Percentiles rank a stretch among this genome's conserved stretches.
Evolutionary conservation across 805 yeast genomes (phyloP).

Genomic region (Barnettozyma salicaria): DNA sequence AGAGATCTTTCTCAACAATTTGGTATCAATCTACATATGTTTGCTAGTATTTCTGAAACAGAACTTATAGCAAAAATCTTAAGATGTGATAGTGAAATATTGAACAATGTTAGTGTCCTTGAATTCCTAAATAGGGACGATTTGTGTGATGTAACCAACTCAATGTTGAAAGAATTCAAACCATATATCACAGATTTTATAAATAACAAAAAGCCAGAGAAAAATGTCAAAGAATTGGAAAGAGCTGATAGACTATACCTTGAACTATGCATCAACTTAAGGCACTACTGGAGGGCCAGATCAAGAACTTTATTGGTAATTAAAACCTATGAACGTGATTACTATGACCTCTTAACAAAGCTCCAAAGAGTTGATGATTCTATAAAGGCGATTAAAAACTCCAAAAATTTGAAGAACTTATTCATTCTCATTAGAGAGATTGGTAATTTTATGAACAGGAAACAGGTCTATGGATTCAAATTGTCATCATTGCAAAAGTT

Average conservation of each 20-base stretch:
- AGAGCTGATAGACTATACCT: constrained; percentile 66
- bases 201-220: constrained; percentile 38
- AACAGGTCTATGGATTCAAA: constrained; percentile 65
- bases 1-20: constrained; percentile 74
- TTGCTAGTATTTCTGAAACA: constrained; percentile 45
- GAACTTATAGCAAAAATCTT: constrained; percentile 51
- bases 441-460: constrained; percentile 77
- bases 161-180: constrained; percentile 48
- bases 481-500: constrained; percentile 63
- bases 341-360: constrained; percentile 51
- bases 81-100: constrained; percentile 51
- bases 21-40: constrained; percentile 70
- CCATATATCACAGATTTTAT: constrained; percentile 55
- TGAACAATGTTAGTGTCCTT: constrained; percentile 49
- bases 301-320: constrained; percentile 54
- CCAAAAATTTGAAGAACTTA: constrained; percentile 49
- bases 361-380: constrained; percentile 56
- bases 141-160: constrained; percentile 51
- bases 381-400: constrained; percentile 44
- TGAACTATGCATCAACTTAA: constrained; percentile 61
- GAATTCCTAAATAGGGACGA: constrained; percentile 70
- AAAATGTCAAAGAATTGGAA: constrained; percentile 51
- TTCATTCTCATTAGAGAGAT: constrained; percentile 63
- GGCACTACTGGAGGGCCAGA: constrained; percentile 67
- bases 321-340: constrained; percentile 57